A percentile compares a stretch with the other conserved stretches of the same genome.
phyloP scores from a whole-genome alignment of 345 rosid genomes.

The Leavenworthia alabamica region DNA sequence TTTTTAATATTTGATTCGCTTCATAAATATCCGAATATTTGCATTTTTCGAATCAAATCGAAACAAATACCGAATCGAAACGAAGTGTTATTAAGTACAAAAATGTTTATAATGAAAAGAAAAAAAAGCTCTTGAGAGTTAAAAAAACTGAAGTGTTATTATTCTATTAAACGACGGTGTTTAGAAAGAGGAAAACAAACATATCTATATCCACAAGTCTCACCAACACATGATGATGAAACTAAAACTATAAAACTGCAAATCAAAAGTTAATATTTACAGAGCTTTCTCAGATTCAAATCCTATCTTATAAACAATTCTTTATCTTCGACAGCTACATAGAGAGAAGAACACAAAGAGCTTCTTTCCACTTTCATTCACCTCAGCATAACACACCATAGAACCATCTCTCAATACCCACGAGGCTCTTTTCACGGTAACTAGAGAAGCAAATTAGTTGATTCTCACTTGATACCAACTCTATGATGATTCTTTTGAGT shows the following conservation, averaged over 20 bases:
- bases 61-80: too few species aligned
- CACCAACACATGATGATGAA: conserved; percentile 1
- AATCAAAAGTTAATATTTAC: conserved; percentile 19
- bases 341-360: conserved; percentile 2
- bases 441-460: neutral
- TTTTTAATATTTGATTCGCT: too few species aligned
- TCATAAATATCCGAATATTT: too few species aligned
- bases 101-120: too few species aligned
- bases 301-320: conserved; percentile 23
- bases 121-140: too few species aligned
- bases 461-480: too few species aligned
- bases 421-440: neutral
- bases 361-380: conserved; percentile 10
- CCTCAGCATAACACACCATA: conserved; percentile 1
- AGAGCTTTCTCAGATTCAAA: conserved; percentile 11
- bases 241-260: neutral
- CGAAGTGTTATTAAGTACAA: too few species aligned
- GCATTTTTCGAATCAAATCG: too few species aligned
- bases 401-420: neutral
- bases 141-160: too few species aligned
- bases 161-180: neutral
- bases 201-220: conserved; percentile 6
- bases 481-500: neutral
- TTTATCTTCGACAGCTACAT: conserved; percentile 10
- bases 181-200: neutral